Percentiles rank a stretch among this genome's conserved stretches.
These are phyloP conservation scores for Flaveria floridana DNA, from an alignment of 140 eudicot species.

Conservation along the genomic window DNA sequence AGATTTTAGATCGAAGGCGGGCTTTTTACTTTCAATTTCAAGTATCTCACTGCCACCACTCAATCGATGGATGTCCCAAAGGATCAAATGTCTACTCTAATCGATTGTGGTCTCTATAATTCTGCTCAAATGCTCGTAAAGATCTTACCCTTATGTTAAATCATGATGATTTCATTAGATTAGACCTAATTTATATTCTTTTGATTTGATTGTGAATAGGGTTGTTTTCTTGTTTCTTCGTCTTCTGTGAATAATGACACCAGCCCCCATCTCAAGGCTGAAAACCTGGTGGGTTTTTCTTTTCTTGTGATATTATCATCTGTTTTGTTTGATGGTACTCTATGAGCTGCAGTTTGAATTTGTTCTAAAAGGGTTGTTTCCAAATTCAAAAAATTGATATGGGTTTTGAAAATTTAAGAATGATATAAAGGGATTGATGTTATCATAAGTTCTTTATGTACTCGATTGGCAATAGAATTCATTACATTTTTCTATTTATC, in stretches of 20 bases:
- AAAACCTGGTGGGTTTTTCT: conserved; percentile 56
- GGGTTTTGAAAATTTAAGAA: not conserved
- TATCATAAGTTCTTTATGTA: not conserved
- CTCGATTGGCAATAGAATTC: not conserved
- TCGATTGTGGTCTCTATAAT: conserved; percentile 77
- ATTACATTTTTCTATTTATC: not conserved
- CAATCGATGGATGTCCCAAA: conserved; percentile 64
- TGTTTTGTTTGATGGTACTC: not conserved
- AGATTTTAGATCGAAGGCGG: conserved; percentile 28
- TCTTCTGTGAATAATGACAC: conserved; percentile 60
- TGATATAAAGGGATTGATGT: not conserved
- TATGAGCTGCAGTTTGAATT: not conserved
- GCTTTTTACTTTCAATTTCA: conserved; percentile 10
- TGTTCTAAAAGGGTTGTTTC: not conserved
- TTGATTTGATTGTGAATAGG: conserved; percentile 39
- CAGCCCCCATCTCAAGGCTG: conserved; percentile 72
- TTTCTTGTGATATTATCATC: not conserved
- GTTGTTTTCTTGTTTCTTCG: conserved; percentile 74
- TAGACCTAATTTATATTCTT: conserved; percentile 21
- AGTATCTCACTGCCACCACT: not conserved
- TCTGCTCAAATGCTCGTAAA: conserved; percentile 89
- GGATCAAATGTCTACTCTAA: conserved; percentile 66
- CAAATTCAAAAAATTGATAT: not conserved
- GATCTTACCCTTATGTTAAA: conserved; percentile 18
- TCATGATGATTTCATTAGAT: not conserved